Conservation (phyloP, 1,284 basidiomycete genomes). For the Naganishia sp. region DNA sequence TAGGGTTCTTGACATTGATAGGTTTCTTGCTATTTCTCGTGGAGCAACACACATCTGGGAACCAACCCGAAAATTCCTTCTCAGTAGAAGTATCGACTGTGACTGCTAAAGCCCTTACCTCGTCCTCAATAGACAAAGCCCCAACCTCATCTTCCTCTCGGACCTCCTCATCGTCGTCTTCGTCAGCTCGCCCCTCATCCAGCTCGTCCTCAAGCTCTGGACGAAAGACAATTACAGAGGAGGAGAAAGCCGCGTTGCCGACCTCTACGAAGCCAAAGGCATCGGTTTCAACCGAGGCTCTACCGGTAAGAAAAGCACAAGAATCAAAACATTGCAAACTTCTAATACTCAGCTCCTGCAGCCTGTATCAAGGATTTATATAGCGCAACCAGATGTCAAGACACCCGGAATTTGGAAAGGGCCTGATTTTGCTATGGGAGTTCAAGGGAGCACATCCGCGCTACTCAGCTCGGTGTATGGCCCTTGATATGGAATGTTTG, state of each 20-base stretch:
- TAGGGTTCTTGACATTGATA: conserved; percentile 29
- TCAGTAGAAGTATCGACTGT: background rate
- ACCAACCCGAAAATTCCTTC: background rate
- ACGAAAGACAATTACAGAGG: conserved; percentile 14
- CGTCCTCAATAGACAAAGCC: background rate
- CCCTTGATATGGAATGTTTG: conserved; percentile 1
- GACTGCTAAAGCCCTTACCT: background rate
- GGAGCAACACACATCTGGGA: conserved; percentile 15
- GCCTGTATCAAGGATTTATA: conserved; percentile 33
- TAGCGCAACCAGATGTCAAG: conserved; percentile 25
- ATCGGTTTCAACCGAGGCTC: conserved; percentile 2
- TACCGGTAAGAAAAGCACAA: conserved; percentile 20
- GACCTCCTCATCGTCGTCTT: conserved; percentile 11
- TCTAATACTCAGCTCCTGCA: background rate
- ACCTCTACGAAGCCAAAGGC: conserved; percentile 24
- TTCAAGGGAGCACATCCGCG: conserved; percentile 19
- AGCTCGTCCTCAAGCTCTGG: background rate
- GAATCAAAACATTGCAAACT: background rate
- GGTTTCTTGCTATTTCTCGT: conserved; percentile 30
- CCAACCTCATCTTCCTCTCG: conserved; percentile 5
- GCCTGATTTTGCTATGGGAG: conserved; percentile 24
- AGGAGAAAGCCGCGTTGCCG: conserved; percentile 30
- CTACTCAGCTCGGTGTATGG: conserved; percentile 26
- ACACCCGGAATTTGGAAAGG: conserved; percentile 27
- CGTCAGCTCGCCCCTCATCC: background rate